Evolutionary conservation across 2,329 filamentous ascomycete species (phyloP).

Genomic region (Cadophora sp.): DNA sequence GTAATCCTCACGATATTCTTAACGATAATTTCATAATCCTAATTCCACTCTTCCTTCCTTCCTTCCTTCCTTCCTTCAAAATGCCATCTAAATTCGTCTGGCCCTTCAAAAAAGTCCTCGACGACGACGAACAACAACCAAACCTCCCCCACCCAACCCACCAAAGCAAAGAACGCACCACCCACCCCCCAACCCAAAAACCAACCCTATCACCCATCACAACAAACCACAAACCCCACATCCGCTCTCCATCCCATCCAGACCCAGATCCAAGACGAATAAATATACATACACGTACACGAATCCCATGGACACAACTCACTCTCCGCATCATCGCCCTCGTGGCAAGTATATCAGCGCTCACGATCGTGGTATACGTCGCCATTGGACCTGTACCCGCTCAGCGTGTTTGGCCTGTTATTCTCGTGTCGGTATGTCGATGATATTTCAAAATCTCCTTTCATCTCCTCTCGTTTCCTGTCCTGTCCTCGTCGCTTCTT

Average conservation of each 20-base stretch:
- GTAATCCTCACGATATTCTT: too few relatives aligned
- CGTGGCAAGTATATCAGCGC: neutral
- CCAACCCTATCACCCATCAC: neutral
- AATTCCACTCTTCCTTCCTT: neutral
- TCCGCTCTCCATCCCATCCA: neutral
- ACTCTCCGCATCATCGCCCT: neutral
- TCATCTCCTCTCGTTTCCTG: too few relatives aligned
- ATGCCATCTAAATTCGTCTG: neutral
- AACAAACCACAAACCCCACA: neutral
- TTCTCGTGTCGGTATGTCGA: neutral
- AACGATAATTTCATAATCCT: neutral
- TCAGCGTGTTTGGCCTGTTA: neutral
- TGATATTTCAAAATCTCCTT: too few relatives aligned
- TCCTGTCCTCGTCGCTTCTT: too few relatives aligned
- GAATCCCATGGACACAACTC: constrained; percentile 9
- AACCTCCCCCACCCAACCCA: neutral
- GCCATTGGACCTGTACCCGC: neutral
- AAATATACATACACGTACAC: too few relatives aligned
- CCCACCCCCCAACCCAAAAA: neutral
- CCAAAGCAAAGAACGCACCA: neutral
- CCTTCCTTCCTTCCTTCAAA: too few relatives aligned
- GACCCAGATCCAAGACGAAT: neutral
- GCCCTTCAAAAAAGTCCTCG: neutral
- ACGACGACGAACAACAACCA: neutral
- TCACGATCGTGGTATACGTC: neutral